These are phyloP conservation scores for Passiflora organensis DNA, from an alignment of 345 rosid species.

Conservation along the genomic window DNA sequence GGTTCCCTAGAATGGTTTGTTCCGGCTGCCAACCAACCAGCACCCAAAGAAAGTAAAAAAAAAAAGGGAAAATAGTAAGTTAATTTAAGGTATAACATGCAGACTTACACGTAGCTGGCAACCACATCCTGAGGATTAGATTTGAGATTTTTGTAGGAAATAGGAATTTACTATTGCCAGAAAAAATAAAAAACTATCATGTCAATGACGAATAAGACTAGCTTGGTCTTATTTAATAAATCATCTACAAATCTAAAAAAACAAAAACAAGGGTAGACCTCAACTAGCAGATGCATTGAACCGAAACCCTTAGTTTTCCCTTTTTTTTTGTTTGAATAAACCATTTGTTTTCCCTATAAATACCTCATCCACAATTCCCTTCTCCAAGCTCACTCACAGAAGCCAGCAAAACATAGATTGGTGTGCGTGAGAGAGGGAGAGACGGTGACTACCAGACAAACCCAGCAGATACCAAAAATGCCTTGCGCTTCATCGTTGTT, in stretches of 20 bases:
- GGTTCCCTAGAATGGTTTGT: too few species aligned
- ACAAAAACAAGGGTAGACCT: conserved; percentile 6
- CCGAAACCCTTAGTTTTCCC: conserved; percentile 10
- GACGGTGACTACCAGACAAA: too few species aligned
- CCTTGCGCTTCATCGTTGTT: conserved; percentile 33
- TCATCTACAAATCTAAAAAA: neutral
- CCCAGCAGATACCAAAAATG: conserved; percentile 32
- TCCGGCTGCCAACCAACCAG: too few species aligned
- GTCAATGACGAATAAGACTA: neutral
- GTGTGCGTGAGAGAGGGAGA: too few species aligned
- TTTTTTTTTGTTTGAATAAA: too few species aligned
- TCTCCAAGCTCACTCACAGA: neutral
- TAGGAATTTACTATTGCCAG: neutral
- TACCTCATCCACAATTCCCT: conserved; percentile 4
- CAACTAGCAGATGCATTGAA: conserved; percentile 42
- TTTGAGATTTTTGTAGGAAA: neutral
- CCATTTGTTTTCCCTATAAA: conserved; percentile 31
- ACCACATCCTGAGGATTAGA: neutral
- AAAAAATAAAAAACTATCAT: neutral
- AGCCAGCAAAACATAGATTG: too few species aligned
- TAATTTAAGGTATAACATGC: conserved; percentile 1
- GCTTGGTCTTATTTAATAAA: too few species aligned
- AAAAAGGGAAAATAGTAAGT: too few species aligned
- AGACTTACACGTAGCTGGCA: conserved; percentile 6
- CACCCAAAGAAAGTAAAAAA: too few species aligned